phyloP scores from a whole-genome alignment of 495 filamentous ascomycete genomes.

The Talaromyces thailandensis region DNA sequence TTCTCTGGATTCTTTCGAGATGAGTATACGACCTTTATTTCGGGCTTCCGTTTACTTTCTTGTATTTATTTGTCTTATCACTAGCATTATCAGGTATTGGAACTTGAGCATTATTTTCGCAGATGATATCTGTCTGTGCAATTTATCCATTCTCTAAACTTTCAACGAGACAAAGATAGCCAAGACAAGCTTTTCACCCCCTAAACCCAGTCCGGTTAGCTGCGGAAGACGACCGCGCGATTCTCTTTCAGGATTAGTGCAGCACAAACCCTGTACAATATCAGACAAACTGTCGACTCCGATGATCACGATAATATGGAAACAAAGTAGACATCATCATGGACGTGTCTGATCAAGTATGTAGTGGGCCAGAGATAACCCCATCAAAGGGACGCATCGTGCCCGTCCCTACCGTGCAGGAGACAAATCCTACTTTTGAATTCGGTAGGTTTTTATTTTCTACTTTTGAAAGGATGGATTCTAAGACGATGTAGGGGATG shows the following conservation, averaged over 20 bases:
- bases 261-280: neutral
- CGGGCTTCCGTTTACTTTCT: neutral
- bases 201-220: neutral
- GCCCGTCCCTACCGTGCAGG: slow-evolving; percentile 32
- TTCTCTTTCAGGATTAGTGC: neutral
- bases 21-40: neutral
- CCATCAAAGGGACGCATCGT: slow-evolving; percentile 23
- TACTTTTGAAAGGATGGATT: neutral
- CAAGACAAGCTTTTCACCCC: neutral
- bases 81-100: neutral
- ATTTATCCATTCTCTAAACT: neutral
- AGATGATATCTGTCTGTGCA: neutral
- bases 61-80: slow-evolving; percentile 1
- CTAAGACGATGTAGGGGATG: slow-evolving; percentile 20
- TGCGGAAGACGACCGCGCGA: neutral
- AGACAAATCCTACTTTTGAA: slow-evolving; percentile 28
- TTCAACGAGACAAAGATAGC: neutral
- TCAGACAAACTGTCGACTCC: neutral
- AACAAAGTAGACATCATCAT: neutral
- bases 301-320: neutral
- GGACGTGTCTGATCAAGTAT: neutral
- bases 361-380: slow-evolving; percentile 6
- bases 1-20: neutral
- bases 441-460: slow-evolving; percentile 22
- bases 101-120: neutral